A percentile compares a stretch with the other conserved stretches of the same genome.
Evolutionary conservation across 345 rosid species (phyloP).

Genomic region (Eutrema heterophyllum): DNA sequence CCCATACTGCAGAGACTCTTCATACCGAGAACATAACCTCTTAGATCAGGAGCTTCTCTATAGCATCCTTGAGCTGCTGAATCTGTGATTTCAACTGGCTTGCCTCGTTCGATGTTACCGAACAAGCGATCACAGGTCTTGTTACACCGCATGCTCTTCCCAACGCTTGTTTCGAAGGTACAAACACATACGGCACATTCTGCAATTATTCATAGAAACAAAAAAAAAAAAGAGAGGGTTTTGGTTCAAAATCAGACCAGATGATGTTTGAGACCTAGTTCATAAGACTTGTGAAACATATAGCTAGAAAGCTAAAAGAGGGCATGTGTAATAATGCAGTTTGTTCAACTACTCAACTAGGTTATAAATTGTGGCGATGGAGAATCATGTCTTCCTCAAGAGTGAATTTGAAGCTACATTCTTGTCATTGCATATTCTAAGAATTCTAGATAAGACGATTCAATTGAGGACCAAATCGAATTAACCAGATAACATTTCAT

Average conservation of each 20-base stretch:
- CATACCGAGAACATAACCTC: slow-evolving; percentile 46
- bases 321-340: not conserved
- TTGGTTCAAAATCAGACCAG: not conserved
- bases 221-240: not conserved
- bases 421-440: not conserved
- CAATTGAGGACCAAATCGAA: not conserved
- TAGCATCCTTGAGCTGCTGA: slow-evolving; percentile 79
- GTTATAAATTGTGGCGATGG: not conserved
- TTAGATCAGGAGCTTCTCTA: slow-evolving; percentile 79
- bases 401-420: not conserved
- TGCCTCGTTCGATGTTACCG: slow-evolving; percentile 67
- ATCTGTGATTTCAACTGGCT: slow-evolving; percentile 84
- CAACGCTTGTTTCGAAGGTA: slow-evolving; percentile 81
- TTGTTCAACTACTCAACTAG: not conserved
- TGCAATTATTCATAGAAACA: slow-evolving; percentile 16
- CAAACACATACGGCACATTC: slow-evolving; percentile 96
- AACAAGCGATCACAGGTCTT: slow-evolving; percentile 78
- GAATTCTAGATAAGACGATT: too few species aligned
- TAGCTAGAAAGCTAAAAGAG: not conserved
- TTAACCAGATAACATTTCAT: not conserved
- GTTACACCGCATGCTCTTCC: slow-evolving; percentile 93
- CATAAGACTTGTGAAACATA: too few species aligned
- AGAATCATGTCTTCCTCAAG: not conserved
- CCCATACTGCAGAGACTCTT: slow-evolving; percentile 55
- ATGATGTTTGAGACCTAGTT: not conserved